Conservation (phyloP, 1,139 yeast genomes). For the Protomyces arabidopsidicola region DNA sequence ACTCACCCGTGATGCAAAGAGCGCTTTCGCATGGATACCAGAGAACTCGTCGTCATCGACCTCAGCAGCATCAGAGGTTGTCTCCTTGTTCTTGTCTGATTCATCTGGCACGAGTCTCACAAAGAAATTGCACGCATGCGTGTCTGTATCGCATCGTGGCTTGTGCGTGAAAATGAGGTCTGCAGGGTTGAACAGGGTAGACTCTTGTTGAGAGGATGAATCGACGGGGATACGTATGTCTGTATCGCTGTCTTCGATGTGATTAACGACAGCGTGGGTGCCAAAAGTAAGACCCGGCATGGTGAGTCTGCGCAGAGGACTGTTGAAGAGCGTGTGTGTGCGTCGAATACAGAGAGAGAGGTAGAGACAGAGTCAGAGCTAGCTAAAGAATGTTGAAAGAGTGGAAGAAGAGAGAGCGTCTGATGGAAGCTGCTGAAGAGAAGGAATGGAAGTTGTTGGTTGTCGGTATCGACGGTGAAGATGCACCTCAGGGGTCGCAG, state of each 20-base stretch:
- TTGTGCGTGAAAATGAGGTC: background rate
- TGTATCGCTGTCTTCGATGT: background rate
- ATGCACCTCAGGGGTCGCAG: too few relatives aligned
- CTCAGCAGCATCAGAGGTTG: too few relatives aligned
- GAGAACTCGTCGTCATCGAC: background rate
- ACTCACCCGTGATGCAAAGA: background rate
- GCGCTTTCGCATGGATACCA: background rate
- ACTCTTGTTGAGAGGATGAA: too few relatives aligned
- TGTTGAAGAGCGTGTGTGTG: too few relatives aligned
- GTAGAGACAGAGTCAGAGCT: too few relatives aligned
- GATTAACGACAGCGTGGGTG: background rate
- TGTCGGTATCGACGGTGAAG: too few relatives aligned
- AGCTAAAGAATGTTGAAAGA: too few relatives aligned
- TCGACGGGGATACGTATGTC: too few relatives aligned
- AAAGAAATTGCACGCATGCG: background rate
- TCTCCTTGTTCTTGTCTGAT: background rate
- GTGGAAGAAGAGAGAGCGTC: too few relatives aligned
- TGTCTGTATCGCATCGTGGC: background rate
- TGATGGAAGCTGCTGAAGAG: background rate
- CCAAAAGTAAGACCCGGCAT: background rate
- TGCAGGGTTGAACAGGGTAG: too few relatives aligned
- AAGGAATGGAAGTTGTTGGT: background rate
- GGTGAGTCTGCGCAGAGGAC: background rate
- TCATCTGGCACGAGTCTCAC: background rate
- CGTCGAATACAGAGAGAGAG: too few relatives aligned